Evolutionary conservation across 2,329 filamentous ascomycete species (phyloP), one percentile per base, ranked within the genome.

Genomic region (Fusarium sp.): DNA sequence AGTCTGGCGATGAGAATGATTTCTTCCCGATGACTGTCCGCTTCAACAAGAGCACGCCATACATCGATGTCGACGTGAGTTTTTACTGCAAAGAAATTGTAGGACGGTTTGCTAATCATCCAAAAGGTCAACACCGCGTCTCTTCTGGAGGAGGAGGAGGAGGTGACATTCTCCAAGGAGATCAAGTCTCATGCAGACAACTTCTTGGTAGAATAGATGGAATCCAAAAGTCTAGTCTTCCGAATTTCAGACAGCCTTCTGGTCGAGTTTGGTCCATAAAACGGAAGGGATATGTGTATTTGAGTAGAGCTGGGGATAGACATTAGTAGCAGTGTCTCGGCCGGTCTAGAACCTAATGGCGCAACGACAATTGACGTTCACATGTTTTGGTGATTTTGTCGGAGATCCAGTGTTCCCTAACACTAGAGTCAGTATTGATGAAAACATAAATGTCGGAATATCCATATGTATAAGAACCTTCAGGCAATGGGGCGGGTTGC

Each of bases 21-120:
- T 98, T 98, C 84, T 99, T 99, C 90, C 96, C 96, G 2, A 98
- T 99, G 94, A 91, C 88, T 57, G 90, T 98, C 65, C 88, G 90
- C 58, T 99, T 99, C 82, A 91, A 89, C 69, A 98, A 97, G 87
- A 87, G 89, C 44, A 89, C 87, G 62, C 95, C 96, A 29, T 97
- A 93, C 80, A 88, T 98, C 53, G 94, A 98, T 76, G 93, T 99
- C 70, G 94, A 98, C 83, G 95, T 98, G 85, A 91, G 92, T 88
- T 25, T 24, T 8, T 27, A 22, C 5, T 24, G 20, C 16, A 11
- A 16, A 18, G 6, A 6, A 8, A 38, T 12, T 18, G 15, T 20
- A 25, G 22, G 24, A 34, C 10, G 22, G 11, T 18, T 22, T 64
- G 13, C 58, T 70, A 51, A 65, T 74, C 66, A 57, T 60, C 18